Conservation (phyloP, 257 asterid species). For the Henckelia pumila region DNA sequence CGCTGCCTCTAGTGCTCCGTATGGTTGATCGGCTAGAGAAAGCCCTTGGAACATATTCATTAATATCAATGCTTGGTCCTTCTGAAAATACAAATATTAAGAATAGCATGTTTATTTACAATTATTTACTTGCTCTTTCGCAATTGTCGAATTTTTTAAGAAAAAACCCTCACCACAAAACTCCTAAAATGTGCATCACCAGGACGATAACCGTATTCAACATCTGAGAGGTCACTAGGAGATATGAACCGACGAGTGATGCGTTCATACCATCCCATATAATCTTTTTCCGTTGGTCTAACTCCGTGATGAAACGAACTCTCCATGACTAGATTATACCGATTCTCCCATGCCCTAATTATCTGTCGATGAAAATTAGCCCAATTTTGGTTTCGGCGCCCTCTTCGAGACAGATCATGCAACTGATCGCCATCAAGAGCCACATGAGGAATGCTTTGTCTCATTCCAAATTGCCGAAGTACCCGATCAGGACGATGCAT, state of each 20-base stretch:
- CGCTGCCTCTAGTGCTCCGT: not conserved
- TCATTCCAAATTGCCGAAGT: not conserved
- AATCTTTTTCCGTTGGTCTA: not conserved
- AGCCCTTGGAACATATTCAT: not conserved
- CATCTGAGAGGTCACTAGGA: not conserved
- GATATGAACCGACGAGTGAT: not conserved
- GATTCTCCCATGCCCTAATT: not conserved
- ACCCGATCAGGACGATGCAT: too few species aligned
- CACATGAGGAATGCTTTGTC: not conserved
- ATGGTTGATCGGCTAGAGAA: not conserved
- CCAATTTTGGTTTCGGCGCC: not conserved
- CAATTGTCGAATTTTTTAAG: too few species aligned
- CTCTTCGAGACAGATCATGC: not conserved
- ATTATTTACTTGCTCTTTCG: too few species aligned
- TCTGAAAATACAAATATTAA: not conserved
- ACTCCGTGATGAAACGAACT: not conserved
- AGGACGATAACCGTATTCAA: not conserved
- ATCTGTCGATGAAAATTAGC: not conserved
- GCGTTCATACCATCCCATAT: not conserved
- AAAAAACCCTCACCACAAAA: not conserved
- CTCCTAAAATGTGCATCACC: not conserved
- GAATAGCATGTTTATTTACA: not conserved
- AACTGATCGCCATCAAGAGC: not conserved
- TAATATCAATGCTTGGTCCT: not conserved
- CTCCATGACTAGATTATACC: not conserved